Percentiles rank a stretch among this genome's conserved stretches.
These are phyloP conservation scores for Hypoxylon sp. DNA, from an alignment of 2,329 filamentous ascomycete species.

Conservation along the genomic window DNA sequence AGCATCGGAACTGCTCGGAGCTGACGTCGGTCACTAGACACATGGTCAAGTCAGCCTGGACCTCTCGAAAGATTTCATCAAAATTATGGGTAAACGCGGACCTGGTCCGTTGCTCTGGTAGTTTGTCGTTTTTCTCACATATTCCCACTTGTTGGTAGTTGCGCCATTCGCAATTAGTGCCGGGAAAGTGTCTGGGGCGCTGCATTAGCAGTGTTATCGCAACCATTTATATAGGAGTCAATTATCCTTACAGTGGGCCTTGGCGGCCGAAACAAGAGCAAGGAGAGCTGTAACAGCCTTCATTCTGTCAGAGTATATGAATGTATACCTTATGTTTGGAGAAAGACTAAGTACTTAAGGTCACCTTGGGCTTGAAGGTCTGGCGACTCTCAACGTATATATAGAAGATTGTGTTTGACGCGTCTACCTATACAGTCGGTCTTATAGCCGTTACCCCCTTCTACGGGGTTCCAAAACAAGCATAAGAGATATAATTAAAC, in stretches of 20 bases:
- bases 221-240: not conserved
- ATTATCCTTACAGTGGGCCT: slow-evolving; percentile 58
- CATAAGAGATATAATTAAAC: slow-evolving; percentile 22
- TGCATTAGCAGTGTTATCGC: slow-evolving; percentile 21
- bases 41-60: slow-evolving; percentile 14
- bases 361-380: slow-evolving; percentile 2
- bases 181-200: slow-evolving; percentile 58
- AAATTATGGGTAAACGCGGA: slow-evolving; percentile 24
- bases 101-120: slow-evolving; percentile 64
- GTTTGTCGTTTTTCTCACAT: slow-evolving; percentile 64
- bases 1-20: slow-evolving; percentile 66
- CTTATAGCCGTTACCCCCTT: slow-evolving; percentile 23
- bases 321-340: not conserved
- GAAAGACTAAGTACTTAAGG: not conserved
- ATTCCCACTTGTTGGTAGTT: slow-evolving; percentile 61
- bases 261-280: slow-evolving; percentile 50
- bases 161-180: slow-evolving; percentile 55
- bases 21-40: slow-evolving; percentile 61
- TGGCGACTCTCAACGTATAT: slow-evolving; percentile 12
- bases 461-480: slow-evolving; percentile 17
- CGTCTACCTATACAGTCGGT: slow-evolving; percentile 16
- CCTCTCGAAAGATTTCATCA: not conserved
- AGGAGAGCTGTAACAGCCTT: slow-evolving; percentile 48
- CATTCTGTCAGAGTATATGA: slow-evolving; percentile 41
- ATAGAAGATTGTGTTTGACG: not conserved